phyloP scores from a whole-genome alignment of 2,329 filamentous ascomycete genomes.

The Pseudocercospora pini-densiflorae region DNA sequence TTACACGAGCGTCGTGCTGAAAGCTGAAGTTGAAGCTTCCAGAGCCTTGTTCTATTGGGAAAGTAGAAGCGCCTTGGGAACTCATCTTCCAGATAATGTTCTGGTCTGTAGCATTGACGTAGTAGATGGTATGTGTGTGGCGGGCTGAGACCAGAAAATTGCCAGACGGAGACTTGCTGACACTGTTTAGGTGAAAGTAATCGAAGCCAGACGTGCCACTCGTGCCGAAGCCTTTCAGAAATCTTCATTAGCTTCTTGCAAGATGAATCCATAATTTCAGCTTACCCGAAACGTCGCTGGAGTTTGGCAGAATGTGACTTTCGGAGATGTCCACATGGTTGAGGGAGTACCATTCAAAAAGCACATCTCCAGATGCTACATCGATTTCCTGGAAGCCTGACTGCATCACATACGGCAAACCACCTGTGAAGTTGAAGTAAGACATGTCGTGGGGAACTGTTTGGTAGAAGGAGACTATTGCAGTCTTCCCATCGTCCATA shows the following conservation, averaged over 20 bases:
- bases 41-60: not conserved
- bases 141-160: slow-evolving; percentile 53
- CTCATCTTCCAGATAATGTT: slow-evolving; percentile 44
- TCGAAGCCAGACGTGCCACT: slow-evolving; percentile 35
- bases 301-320: slow-evolving; percentile 36
- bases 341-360: slow-evolving; percentile 42
- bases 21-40: slow-evolving; percentile 46
- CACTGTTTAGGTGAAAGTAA: slow-evolving; percentile 60
- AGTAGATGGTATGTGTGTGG: slow-evolving; percentile 44
- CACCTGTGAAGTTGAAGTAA: not conserved
- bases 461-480: not conserved
- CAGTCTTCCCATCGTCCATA: slow-evolving; percentile 1
- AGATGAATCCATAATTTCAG: not conserved
- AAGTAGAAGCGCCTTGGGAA: slow-evolving; percentile 15
- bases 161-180: slow-evolving; percentile 56
- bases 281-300: slow-evolving; percentile 47
- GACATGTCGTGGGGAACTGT: not conserved
- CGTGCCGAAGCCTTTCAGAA: not conserved
- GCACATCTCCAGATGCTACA: slow-evolving; percentile 36
- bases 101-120: slow-evolving; percentile 40
- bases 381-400: slow-evolving; percentile 36
- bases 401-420: slow-evolving; percentile 27
- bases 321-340: slow-evolving; percentile 43
- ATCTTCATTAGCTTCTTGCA: not conserved
- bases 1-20: slow-evolving; percentile 54